Evolutionary conservation across 208 protist species (phyloP), one percentile per base, ranked within the genome.

Genomic region (Phytomonas serpens): DNA sequence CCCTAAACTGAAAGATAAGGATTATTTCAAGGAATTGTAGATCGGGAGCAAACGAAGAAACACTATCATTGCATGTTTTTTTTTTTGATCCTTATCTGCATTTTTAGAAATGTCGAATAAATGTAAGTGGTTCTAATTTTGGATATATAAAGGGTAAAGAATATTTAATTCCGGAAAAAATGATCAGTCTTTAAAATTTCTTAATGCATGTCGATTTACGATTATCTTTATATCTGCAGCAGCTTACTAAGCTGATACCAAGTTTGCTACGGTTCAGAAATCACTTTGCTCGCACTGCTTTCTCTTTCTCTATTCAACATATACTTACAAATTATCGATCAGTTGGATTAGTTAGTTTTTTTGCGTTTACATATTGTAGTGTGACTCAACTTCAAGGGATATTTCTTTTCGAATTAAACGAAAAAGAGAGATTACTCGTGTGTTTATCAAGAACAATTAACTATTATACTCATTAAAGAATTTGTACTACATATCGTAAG

Each of bases 281-380:
- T 37, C 34, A 57, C 47, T 27, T 47, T 37, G 33, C 11, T 29
- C 51, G 40, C 61, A 62, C 42, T 30, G 36, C 3, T 68, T 68
- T 71, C n/a, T 66, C 47, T 42, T 30, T 40, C 14, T 72, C 40
- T 68, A 30, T 73, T 31, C 38, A 30, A 66, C 37, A 61, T 69
- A 47, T 62, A 61, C 57, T 61, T 61, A 68, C 62, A 30, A 57
- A 37, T 42, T 72, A 16, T n/a, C 38, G 4, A 64, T 68, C 13
- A 36, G 16, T 57, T 57, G 23, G 19, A 27, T 6, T 57, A 57
- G 11, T 7, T 34, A 31, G 33, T 42, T 16, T 19, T 31, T 71
- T 13, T 66, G 31, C 4, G 37, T 74, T 57, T 57, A 27, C 47
- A 57, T 23, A 27, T 57, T 57, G 47, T 57, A 57, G 47, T 9